Conservation (phyloP, 495 filamentous ascomycete species). For the Neurospora sp. region DNA sequence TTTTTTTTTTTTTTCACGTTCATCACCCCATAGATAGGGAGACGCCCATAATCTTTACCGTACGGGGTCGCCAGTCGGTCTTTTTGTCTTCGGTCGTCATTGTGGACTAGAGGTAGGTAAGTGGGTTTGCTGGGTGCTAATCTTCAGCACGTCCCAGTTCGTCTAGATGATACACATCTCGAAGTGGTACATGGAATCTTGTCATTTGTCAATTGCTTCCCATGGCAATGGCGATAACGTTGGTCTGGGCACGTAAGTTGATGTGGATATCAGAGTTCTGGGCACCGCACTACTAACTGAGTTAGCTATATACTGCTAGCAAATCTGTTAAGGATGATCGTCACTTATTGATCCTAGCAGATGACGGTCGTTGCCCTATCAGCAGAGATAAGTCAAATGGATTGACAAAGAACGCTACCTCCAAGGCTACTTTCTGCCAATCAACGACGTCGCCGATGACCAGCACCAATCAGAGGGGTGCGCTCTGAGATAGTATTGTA, state of each 20-base stretch:
- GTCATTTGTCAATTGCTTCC: not conserved
- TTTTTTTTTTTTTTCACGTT: too few relatives aligned
- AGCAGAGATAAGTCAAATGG: not conserved
- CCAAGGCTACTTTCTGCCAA: not conserved
- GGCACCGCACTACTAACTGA: not conserved
- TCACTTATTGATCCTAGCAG: not conserved
- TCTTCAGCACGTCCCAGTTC: not conserved
- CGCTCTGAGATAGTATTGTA: not conserved
- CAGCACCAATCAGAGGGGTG: not conserved
- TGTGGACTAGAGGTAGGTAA: not conserved
- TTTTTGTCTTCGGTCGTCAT: not conserved
- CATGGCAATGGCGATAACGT: not conserved
- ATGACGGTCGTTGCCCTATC: not conserved
- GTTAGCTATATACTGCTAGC: not conserved
- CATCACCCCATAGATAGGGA: not conserved
- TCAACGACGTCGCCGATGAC: not conserved
- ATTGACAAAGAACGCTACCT: not conserved
- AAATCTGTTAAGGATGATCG: not conserved
- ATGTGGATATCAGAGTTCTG: not conserved
- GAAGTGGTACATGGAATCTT: not conserved
- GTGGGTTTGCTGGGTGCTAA: not conserved
- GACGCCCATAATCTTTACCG: not conserved
- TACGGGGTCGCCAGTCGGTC: not conserved
- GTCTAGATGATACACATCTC: not conserved
- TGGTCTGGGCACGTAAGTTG: not conserved